These are phyloP conservation scores for Ustilago hordei DNA, from an alignment of 1,284 basidiomycete species.

Conservation along the genomic window DNA sequence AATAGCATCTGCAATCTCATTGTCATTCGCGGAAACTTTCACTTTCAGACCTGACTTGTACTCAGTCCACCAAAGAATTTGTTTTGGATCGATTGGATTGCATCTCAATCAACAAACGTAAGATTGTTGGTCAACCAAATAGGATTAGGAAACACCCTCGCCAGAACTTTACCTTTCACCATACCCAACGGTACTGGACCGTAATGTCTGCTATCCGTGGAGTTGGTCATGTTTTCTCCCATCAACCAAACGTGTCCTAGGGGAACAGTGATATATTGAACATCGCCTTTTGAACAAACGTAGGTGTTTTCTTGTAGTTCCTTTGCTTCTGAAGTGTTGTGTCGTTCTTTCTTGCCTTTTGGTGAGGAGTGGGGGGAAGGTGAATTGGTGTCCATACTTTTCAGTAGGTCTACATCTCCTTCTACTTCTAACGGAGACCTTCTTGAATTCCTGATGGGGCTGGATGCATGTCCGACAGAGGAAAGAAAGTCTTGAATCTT, in stretches of 20 bases:
- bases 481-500: slow-evolving; percentile 24
- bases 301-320: slow-evolving; percentile 28
- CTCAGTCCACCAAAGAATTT: no score
- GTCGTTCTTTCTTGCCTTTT: slow-evolving; percentile 6
- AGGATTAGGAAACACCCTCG: slow-evolving; percentile 71
- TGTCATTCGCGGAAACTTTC: no score
- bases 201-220: slow-evolving; percentile 88
- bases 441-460: not conserved
- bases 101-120: slow-evolving; percentile 14
- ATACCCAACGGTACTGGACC: slow-evolving; percentile 90
- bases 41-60: no score
- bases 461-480: not conserved
- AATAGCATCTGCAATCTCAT: not conserved
- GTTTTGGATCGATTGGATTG: not conserved
- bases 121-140: slow-evolving; percentile 37
- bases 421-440: not conserved
- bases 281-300: slow-evolving; percentile 34
- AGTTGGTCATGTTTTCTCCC: slow-evolving; percentile 87
- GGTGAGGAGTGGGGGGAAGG: not conserved
- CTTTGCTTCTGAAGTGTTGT: slow-evolving; percentile 16
- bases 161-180: slow-evolving; percentile 80
- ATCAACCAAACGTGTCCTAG: slow-evolving; percentile 79
- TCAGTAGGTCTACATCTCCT: slow-evolving; percentile 25
- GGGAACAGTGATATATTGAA: slow-evolving; percentile 46
- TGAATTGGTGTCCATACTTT: slow-evolving; percentile 31